Conservation (phyloP, 768 basidiomycete species). For the Psilocybe cubensis region DNA sequence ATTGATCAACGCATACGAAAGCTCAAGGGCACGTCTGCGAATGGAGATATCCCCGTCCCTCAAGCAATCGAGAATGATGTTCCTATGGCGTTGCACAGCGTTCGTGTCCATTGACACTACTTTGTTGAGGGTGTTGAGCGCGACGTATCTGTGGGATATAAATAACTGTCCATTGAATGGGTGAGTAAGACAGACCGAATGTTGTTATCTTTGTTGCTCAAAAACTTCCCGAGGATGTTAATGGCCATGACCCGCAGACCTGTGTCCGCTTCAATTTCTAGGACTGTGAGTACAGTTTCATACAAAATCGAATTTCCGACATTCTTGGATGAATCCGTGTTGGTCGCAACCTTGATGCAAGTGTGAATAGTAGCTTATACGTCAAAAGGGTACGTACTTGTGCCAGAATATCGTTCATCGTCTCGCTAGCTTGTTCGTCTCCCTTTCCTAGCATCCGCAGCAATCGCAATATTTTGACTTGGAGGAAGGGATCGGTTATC, state of each 20-base stretch:
- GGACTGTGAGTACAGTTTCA: constrained; percentile 93
- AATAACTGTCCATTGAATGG: not conserved
- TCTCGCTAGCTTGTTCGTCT: constrained; percentile 86
- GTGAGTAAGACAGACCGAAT: constrained; percentile 71
- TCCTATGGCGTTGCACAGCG: constrained; percentile 96
- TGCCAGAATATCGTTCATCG: constrained; percentile 98
- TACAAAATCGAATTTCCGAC: constrained; percentile 98
- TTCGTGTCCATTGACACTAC: constrained; percentile 98
- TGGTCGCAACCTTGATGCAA: constrained; percentile 85
- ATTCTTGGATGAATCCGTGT: constrained; percentile 97
- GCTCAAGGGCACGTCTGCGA: constrained; percentile 91
- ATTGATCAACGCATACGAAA: constrained; percentile 96
- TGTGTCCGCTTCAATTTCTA: constrained; percentile 97
- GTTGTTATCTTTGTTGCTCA: constrained; percentile 97
- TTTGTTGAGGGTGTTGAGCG: constrained; percentile 97
- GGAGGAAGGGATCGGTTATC: constrained; percentile 95
- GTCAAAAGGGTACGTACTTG: constrained; percentile 54
- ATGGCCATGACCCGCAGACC: constrained; percentile 99
- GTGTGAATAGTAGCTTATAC: not conserved
- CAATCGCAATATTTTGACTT: constrained; percentile 90
- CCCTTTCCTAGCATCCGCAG: constrained; percentile 87
- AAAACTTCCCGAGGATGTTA: constrained; percentile 97
- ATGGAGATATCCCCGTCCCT: constrained; percentile 99
- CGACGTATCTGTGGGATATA: constrained; percentile 78
- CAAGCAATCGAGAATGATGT: constrained; percentile 98